Conservation (phyloP, 371 early-diverging fungal species). For the Massospora cicadina region DNA sequence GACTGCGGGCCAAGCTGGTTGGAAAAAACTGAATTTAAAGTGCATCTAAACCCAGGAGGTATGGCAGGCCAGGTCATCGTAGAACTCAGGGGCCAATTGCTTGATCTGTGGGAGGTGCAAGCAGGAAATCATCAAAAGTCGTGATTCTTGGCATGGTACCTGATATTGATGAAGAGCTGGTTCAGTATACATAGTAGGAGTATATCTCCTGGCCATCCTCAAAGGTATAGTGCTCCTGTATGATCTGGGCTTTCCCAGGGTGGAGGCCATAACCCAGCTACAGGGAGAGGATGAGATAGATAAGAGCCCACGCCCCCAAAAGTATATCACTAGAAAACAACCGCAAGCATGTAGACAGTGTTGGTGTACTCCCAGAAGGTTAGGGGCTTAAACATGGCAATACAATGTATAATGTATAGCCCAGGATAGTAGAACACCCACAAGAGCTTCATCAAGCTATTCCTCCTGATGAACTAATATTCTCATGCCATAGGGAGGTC, state of each 20-base stretch:
- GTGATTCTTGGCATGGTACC: slow-evolving; percentile 96
- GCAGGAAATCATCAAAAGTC: slow-evolving; percentile 90
- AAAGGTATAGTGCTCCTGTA: slow-evolving; percentile 95
- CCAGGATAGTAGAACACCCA: slow-evolving; percentile 77
- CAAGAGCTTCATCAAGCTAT: slow-evolving; percentile 47
- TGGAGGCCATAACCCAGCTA: slow-evolving; percentile 85
- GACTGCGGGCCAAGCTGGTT: background rate
- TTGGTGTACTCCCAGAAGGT: slow-evolving; percentile 71
- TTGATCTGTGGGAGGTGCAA: slow-evolving; percentile 66
- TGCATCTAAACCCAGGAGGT: slow-evolving; percentile 51
- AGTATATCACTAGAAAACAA: slow-evolving; percentile 34
- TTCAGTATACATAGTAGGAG: slow-evolving; percentile 92
- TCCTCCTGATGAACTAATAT: slow-evolving; percentile 53
- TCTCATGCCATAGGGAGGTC: slow-evolving; percentile 88
- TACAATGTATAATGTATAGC: slow-evolving; percentile 79
- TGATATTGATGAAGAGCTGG: slow-evolving; percentile 64
- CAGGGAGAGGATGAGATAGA: slow-evolving; percentile 59
- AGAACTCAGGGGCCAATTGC: slow-evolving; percentile 74
- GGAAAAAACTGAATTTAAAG: slow-evolving; percentile 11
- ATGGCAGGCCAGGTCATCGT: slow-evolving; percentile 66
- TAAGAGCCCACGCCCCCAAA: slow-evolving; percentile 49
- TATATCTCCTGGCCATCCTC: slow-evolving; percentile 92
- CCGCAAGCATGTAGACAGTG: slow-evolving; percentile 36
- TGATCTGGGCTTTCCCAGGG: slow-evolving; percentile 92
- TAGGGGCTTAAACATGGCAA: slow-evolving; percentile 54